Evolutionary conservation across 2,329 filamentous ascomycete species (phyloP).

Genomic region (Aspergillus felis): DNA sequence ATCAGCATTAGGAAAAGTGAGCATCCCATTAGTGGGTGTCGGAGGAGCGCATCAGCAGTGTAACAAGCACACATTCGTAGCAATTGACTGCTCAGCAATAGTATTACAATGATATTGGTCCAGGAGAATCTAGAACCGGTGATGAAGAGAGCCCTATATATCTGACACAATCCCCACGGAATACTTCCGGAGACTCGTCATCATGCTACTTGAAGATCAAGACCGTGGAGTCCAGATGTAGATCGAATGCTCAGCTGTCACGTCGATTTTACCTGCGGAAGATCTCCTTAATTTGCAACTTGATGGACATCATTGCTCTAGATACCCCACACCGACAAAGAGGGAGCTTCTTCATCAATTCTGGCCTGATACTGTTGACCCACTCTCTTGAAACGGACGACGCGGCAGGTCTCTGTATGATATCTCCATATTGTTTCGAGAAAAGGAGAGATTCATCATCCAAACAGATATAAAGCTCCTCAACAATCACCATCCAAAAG

Average conservation of each 20-base stretch:
- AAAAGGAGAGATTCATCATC: conserved; percentile 11
- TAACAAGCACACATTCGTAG: background rate
- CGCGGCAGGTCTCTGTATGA: conserved; percentile 10
- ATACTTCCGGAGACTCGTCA: background rate
- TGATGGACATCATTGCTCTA: background rate
- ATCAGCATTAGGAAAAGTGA: background rate
- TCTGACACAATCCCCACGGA: background rate
- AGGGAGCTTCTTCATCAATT: background rate
- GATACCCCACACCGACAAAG: background rate
- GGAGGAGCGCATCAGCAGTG: background rate
- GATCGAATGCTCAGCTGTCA: background rate
- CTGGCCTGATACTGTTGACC: background rate
- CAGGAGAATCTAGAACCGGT: background rate
- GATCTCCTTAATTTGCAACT: background rate
- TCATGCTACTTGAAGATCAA: too few relatives aligned
- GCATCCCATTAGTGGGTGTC: too few relatives aligned
- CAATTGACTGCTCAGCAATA: background rate
- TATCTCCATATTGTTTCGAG: conserved; percentile 5
- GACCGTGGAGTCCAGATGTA: background rate
- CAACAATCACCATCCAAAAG: conserved; percentile 9
- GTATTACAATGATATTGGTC: background rate
- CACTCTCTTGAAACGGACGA: conserved; percentile 1
- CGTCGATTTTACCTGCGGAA: background rate
- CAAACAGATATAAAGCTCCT: conserved; percentile 30
- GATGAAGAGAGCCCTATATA: background rate